Evolutionary conservation across 768 basidiomycete species (phyloP).

Genomic region (Rhodocollybia butyracea): DNA sequence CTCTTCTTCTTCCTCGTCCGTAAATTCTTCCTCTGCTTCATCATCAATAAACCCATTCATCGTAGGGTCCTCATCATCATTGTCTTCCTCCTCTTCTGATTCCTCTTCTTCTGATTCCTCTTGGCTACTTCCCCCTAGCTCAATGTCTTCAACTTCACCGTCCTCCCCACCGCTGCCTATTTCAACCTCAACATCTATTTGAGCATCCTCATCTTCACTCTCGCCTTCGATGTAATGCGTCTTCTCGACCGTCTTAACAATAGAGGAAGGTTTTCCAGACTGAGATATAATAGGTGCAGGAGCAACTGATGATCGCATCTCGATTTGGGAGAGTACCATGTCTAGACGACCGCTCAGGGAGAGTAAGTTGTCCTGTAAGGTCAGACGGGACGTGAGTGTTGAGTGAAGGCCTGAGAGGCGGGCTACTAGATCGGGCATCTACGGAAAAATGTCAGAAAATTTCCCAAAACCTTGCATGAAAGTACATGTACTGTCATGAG

Average conservation of each 20-base stretch:
- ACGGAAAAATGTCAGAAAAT: constrained; percentile 12
- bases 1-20: constrained; percentile 33
- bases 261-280: constrained; percentile 30
- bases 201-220: constrained; percentile 8
- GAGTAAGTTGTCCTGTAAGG: constrained; percentile 80
- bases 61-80: constrained; percentile 17
- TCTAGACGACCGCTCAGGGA: constrained; percentile 88
- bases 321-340: constrained; percentile 91
- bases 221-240: constrained; percentile 9
- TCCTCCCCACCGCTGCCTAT: constrained; percentile 3
- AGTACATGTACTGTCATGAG: constrained; percentile 80
- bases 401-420: constrained; percentile 83
- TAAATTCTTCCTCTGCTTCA: constrained; percentile 32
- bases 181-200: constrained; percentile 9
- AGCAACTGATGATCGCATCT: constrained; percentile 75
- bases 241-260: constrained; percentile 19
- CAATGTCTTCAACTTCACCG: constrained; percentile 9
- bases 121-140: constrained; percentile 9
- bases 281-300: constrained; percentile 52
- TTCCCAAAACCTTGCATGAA: neutral
- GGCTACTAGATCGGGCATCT: constrained; percentile 93
- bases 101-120: constrained; percentile 5
- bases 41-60: constrained; percentile 35
- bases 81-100: constrained; percentile 5
- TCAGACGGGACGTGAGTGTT: constrained; percentile 73